Conservation (phyloP, 306 rosid species). For the Vicia villosa region DNA sequence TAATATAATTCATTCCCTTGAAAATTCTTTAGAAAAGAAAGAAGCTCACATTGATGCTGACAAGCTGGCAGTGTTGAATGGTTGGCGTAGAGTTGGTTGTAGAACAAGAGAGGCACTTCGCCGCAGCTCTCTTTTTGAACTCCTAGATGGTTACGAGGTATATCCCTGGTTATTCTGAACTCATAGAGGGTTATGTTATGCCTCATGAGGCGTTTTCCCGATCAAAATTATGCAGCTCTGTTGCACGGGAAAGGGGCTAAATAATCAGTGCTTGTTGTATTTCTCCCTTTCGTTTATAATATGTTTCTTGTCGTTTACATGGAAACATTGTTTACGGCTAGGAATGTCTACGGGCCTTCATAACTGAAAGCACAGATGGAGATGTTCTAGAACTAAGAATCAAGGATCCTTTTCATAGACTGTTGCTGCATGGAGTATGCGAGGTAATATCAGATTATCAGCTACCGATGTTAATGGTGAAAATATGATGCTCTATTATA, state of each 20-base stretch:
- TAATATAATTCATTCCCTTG: conserved; percentile 57
- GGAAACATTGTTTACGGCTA: conserved; percentile 25
- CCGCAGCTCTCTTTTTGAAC: conserved; percentile 72
- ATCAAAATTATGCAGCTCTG: neutral
- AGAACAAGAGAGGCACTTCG: conserved; percentile 94
- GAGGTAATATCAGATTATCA: conserved; percentile 61
- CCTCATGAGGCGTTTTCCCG: conserved; percentile 3
- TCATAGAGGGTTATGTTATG: conserved; percentile 71
- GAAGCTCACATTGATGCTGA: conserved; percentile 63
- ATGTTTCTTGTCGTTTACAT: neutral
- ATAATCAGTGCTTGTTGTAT: conserved; percentile 2
- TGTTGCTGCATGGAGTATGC: conserved; percentile 90
- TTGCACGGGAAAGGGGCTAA: conserved; percentile 18
- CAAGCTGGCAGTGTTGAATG: conserved; percentile 47
- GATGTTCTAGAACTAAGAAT: conserved; percentile 59
- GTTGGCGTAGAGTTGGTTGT: conserved; percentile 63
- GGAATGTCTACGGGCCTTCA: conserved; percentile 68
- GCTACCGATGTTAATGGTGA: conserved; percentile 8
- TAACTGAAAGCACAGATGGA: conserved; percentile 48
- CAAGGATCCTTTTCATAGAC: conserved; percentile 82
- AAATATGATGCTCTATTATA: conserved; percentile 4
- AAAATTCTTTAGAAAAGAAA: conserved; percentile 52
- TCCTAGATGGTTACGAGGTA: conserved; percentile 85
- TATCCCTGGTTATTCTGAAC: conserved; percentile 46
- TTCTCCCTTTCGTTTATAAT: conserved; percentile 14